Evolutionary conservation across 2,329 filamentous ascomycete species (phyloP).

Genomic region (Aureobasidium subglaciale): DNA sequence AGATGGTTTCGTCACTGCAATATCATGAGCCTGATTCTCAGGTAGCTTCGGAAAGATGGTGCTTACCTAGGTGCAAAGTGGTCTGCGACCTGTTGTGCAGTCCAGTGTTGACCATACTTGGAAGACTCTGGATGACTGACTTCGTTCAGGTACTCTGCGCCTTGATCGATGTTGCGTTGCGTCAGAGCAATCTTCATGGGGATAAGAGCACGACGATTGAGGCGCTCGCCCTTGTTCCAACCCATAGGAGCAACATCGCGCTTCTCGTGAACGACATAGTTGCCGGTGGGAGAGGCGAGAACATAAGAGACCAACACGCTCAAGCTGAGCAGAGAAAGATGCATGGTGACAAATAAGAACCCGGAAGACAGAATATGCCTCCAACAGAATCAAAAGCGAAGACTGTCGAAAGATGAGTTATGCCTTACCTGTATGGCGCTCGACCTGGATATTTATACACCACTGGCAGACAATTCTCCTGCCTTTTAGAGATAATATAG

Average conservation of each 20-base stretch:
- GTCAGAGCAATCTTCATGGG: conserved; percentile 31
- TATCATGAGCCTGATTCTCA: background rate
- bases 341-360: conserved; percentile 16
- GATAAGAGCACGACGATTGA: conserved; percentile 25
- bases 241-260: conserved; percentile 22
- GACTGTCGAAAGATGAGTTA: background rate
- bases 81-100: conserved; percentile 36
- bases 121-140: conserved; percentile 38
- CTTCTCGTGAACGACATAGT: conserved; percentile 28
- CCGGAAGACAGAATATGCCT: background rate
- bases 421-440: background rate
- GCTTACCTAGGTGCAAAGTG: conserved; percentile 35
- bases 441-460: background rate
- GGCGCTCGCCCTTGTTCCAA: conserved; percentile 23
- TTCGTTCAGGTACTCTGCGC: conserved; percentile 26
- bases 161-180: conserved; percentile 29
- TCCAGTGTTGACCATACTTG: conserved; percentile 38
- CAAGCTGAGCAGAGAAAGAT: conserved; percentile 20
- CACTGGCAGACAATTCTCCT: background rate
- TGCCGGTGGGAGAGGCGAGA: conserved; percentile 20
- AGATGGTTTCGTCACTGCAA: conserved; percentile 3
- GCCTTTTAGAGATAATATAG: conserved; percentile 3
- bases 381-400: background rate
- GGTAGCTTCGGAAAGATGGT: background rate
- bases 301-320: conserved; percentile 18